These are phyloP conservation scores for Ogataea allantospora DNA, from an alignment of 805 yeast species.

Conservation along the genomic window DNA sequence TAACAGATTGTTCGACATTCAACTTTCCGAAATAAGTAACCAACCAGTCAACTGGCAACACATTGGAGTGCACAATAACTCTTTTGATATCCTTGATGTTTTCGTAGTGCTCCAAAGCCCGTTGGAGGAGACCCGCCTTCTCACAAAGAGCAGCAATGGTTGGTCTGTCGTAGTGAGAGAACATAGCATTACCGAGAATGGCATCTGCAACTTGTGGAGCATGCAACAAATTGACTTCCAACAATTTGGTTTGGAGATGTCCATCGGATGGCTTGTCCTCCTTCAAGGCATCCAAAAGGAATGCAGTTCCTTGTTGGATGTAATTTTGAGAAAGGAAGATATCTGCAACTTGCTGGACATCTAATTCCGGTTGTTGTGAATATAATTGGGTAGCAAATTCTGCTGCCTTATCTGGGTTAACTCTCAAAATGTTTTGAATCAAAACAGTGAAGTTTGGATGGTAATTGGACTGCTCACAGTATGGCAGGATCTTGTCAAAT, in stretches of 20 bases:
- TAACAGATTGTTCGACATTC: constrained; percentile 89
- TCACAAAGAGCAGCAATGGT: constrained; percentile 91
- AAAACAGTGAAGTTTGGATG: constrained; percentile 87
- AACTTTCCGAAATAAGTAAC: constrained; percentile 89
- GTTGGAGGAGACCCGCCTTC: constrained; percentile 91
- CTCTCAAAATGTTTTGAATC: constrained; percentile 85
- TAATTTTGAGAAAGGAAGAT: constrained; percentile 91
- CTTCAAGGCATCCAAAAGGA: constrained; percentile 91
- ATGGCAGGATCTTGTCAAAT: constrained; percentile 92
- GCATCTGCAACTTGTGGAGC: constrained; percentile 99
- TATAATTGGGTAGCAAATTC: constrained; percentile 91
- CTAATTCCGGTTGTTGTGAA: constrained; percentile 60
- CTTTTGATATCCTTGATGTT: constrained; percentile 94
- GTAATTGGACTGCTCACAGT: constrained; percentile 84
- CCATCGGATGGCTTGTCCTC: constrained; percentile 93
- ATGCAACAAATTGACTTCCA: constrained; percentile 88
- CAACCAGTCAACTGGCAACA: constrained; percentile 90
- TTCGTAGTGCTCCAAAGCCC: constrained; percentile 94
- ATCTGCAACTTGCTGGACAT: constrained; percentile 86
- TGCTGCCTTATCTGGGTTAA: constrained; percentile 96
- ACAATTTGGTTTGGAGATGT: constrained; percentile 88
- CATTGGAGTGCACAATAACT: constrained; percentile 83
- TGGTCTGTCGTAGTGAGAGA: constrained; percentile 91
- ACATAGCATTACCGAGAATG: constrained; percentile 91
- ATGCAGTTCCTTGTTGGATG: constrained; percentile 97